Base-by-base conservation (phyloP, 2,329 filamentous ascomycete species). In the Teratosphaeria viscida region DNA sequence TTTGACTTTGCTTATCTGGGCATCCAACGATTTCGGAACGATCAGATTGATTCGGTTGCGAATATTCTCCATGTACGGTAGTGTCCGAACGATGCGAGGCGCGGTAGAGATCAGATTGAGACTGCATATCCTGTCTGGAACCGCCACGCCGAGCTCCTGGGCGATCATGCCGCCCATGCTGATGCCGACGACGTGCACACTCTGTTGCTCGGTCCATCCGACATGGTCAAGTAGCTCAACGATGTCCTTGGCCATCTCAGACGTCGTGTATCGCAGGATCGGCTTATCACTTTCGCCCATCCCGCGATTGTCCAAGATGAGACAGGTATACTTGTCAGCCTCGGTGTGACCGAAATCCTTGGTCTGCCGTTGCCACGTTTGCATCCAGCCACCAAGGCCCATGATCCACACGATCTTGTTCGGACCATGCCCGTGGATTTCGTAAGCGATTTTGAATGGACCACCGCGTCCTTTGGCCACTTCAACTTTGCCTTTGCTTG, bases 141-240 rank as follows among this genome's bases (percentile, higher is more conserved):
- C 76, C n/a, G 77, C 70, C 37, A 71, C 61, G 26, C 80, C 82
- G 3, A 96, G 70, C 75, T 96, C 91, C 74, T 95, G 91, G 2
- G 89, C 84, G 67, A 96, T 92, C 91, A 96, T 95, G 68, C 91
- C 90, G 63, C 90, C 90, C 82, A 95, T 88, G 61, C 86, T 90
- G 64, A 92, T 85, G 59, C 90, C 91, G 37, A 88, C 78, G 57
- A 95, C 72, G 75, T 96, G 85, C 14, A 87, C 65, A 57, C 82
- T 71, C 77, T 79, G 75, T 67, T 78, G 66, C 70, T 79, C 63
- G 58, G 73, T 84, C 88, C 89, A 95, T 63, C 84, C 85, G 10
- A 94, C 71, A 67, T 88, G 82, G 64, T 85, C 81, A 23, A 83
- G 68, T 19, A 94, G 76, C 67, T 94, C 89, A 64, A 92, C 70